Base-by-base conservation (phyloP, 108 stramenopile genomes). In the Nannochloropsis gaditana region DNA sequence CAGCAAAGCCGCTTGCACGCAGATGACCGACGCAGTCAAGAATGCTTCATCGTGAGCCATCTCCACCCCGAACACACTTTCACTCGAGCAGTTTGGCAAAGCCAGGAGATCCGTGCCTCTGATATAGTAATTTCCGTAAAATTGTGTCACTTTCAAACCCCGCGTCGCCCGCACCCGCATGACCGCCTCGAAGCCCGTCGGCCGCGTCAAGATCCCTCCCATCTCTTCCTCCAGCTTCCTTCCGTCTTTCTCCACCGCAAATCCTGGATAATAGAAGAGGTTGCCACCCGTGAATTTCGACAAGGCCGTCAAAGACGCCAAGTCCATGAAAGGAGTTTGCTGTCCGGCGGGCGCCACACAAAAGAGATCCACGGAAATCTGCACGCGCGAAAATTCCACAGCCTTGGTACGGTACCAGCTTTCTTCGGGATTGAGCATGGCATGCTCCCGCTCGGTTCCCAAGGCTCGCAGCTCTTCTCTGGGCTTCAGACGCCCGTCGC, bases 61-160 rank as follows among this genome's bases (percentile, higher is more conserved):
- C 85, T 99, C 96, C 84, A 99, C 93, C 4, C 91, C 96, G 92
- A 94, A 98, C 82, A 94, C 94, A 9, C 94, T 94, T 82, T 99
- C 98, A 5, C 95, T 82, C 43, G 93, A 95, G 86, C 94, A 94
- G 89, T 96, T 98, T 11, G 98, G 98, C 87, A 99, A 89, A 5
- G 97, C 95, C 93, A 99, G 88, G 31, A 99, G 92, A 92, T 99
- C 98, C 41, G 94, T 92, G 21, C 97, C 98, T 4, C 98, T 93
- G 91, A 99, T 95, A 88, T 91, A 95, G 85, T 96, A 98, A 89
- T 98, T 99, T 19, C 98, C 98, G 89, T 96, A 96, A 90, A 97
- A 98, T 86, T 96, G 95, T 83, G 92, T 91, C 82, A 98, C 94
- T 79, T 94, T 91, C 93, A 99, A 93, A 50, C 98, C 98, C 41